Base-by-base conservation (phyloP, 2,329 filamentous ascomycete species). In the Teratosphaeria zuluensis region DNA sequence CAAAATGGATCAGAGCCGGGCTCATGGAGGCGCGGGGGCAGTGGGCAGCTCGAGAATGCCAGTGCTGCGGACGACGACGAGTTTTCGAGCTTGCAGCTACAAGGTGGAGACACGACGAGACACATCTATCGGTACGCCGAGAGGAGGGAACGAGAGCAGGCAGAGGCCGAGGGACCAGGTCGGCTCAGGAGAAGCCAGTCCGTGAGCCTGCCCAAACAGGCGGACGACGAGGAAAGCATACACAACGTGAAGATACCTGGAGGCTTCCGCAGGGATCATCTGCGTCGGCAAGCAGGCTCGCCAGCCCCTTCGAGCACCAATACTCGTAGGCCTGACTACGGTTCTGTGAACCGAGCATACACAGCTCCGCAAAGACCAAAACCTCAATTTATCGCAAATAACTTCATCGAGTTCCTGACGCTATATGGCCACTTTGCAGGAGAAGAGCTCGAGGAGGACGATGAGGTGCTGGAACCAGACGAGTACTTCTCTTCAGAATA, bases 121-220 rank as follows among this genome's bases (percentile, higher is more conserved):
- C 90, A 92, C 57, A 95, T 99, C 67, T 99, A 99, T 78, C 87
- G 90, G 66, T 99, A 95, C 90, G 90, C 91, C 2, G 91, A 97
- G 72, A 90, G 95, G 71, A 88, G 88, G 56, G 86, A 95, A 59
- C 64, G 68, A 5, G 91, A 97, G 73, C 89, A 95, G 71, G 88
- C 88, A 53, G 85, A 94, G 69, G 79, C 84, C 53, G 83, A 86
- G 64, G 77, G 78, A 54, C 73, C 76, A 32, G 78, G 80, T 19
- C 84, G 84, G 66, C 78, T 85, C 69, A 84, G 87, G 66, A 84
- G 92, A 67, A 96, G 92, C 75, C 87, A 92, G 76, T 97, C 92
- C 74, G 96, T 96, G 72, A 85, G 87, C 67, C 76, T 89, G 53
- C 81, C 87, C 38, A 83, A 90, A 33, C 89, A 89, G 0, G 89